A percentile compares a stretch with the other conserved stretches of the same genome.
phyloP scores from a whole-genome alignment of 768 basidiomycete genomes.

The Suillus spraguei region DNA sequence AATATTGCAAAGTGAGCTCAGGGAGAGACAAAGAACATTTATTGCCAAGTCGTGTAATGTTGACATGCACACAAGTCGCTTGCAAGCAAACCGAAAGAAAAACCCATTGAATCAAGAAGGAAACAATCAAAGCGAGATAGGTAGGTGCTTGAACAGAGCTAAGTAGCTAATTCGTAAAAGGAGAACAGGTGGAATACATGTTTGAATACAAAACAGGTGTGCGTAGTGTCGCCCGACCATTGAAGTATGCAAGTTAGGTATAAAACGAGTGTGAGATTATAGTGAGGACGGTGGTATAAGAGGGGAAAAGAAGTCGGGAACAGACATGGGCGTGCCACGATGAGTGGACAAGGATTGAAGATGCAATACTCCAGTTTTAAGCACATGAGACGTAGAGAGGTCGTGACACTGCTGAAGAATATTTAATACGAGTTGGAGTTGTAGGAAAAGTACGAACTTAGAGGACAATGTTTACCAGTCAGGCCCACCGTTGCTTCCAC shows the following conservation, averaged over 20 bases:
- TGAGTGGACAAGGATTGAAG: background rate
- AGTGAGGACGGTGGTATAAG: constrained; percentile 4
- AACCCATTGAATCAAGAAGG: background rate
- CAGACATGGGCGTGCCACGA: background rate
- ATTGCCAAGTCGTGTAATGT: background rate
- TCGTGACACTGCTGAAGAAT: background rate
- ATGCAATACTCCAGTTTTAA: background rate
- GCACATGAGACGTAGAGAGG: background rate
- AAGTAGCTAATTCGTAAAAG: background rate
- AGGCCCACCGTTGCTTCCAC: constrained; percentile 16
- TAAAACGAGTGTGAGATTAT: constrained; percentile 14
- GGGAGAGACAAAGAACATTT: background rate
- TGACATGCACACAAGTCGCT: background rate
- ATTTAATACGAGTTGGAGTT: background rate
- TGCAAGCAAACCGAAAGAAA: background rate
- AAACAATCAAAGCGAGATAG: background rate
- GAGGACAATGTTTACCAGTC: constrained; percentile 29
- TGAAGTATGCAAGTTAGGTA: constrained; percentile 12
- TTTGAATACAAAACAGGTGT: constrained; percentile 10
- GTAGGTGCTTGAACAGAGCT: background rate
- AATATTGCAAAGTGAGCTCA: background rate
- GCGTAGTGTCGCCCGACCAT: constrained; percentile 1
- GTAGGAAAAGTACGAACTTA: constrained; percentile 2
- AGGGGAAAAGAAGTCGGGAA: background rate
- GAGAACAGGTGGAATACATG: constrained; percentile 5